phyloP scores from a whole-genome alignment of 495 filamentous ascomycete genomes.

The Aspergillus egyptiacus region DNA sequence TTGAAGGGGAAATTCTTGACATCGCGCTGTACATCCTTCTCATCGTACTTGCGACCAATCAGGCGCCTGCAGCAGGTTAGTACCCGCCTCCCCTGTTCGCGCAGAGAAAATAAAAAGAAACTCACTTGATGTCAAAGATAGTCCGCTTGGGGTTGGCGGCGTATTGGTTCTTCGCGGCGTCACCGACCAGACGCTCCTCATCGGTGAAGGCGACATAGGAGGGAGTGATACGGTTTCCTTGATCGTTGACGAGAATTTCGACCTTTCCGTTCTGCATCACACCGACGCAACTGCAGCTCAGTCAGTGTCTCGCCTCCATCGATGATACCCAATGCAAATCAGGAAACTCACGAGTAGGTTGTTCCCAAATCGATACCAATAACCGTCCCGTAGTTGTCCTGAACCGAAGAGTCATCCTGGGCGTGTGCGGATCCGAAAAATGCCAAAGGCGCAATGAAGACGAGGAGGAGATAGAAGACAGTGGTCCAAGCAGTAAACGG shows the following conservation, averaged over 20 bases:
- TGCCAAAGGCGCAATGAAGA: conserved; percentile 69
- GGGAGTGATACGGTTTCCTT: conserved; percentile 98
- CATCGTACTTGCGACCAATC: conserved; percentile 82
- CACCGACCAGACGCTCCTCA: conserved; percentile 94
- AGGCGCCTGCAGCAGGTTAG: conserved; percentile 56
- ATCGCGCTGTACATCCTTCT: conserved; percentile 79
- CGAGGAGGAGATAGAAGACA: conserved; percentile 75
- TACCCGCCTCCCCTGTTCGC: not conserved
- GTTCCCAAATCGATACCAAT: conserved; percentile 99
- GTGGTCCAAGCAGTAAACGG: conserved; percentile 60
- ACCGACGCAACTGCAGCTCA: conserved; percentile 68
- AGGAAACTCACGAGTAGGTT: conserved; percentile 71
- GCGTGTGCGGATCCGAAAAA: conserved; percentile 72
- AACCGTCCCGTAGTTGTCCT: conserved; percentile 77
- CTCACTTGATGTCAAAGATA: conserved; percentile 91
- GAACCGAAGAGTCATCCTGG: conserved; percentile 62
- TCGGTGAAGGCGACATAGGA: conserved; percentile 99
- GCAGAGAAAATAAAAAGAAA: conserved; percentile 13
- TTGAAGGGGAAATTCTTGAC: conserved; percentile 90
- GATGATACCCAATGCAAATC: not conserved
- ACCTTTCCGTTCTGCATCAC: conserved; percentile 99
- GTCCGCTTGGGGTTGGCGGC: conserved; percentile 85
- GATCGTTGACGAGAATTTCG: conserved; percentile 93
- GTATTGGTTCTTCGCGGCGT: conserved; percentile 99
- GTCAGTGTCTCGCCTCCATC: conserved; percentile 1